phyloP scores from a whole-genome alignment of 2,329 filamentous ascomycete genomes.

The Corinectria fuckeliana region DNA sequence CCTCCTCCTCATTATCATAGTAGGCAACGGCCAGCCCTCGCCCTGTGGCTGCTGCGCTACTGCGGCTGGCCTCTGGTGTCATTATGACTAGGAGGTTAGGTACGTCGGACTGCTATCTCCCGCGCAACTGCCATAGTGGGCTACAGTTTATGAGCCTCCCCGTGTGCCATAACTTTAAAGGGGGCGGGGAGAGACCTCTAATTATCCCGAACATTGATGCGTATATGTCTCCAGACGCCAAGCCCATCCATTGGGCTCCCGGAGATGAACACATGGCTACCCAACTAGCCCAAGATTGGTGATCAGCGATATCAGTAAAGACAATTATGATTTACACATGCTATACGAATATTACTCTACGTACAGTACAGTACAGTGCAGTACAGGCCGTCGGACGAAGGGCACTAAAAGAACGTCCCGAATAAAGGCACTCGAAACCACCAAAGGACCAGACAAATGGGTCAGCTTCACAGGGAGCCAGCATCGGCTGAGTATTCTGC shows the following conservation, averaged over 20 bases:
- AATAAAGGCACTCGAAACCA: background rate
- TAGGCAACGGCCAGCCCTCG: too few relatives aligned
- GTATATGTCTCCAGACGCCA: background rate
- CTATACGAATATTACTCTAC: too few relatives aligned
- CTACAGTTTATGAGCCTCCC: background rate
- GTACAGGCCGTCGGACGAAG: too few relatives aligned
- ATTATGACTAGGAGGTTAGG: background rate
- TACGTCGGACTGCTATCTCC: background rate
- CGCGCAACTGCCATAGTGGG: background rate
- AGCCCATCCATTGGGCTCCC: background rate
- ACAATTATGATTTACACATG: background rate
- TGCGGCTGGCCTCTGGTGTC: background rate
- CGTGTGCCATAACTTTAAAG: background rate
- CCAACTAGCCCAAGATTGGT: background rate
- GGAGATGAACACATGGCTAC: background rate
- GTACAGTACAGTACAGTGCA: too few relatives aligned
- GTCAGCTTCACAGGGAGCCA: background rate
- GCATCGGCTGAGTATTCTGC: too few relatives aligned
- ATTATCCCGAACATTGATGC: background rate
- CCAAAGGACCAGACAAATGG: background rate
- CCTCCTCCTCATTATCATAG: too few relatives aligned
- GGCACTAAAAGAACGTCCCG: background rate
- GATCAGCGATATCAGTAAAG: background rate
- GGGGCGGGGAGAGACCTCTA: slow-evolving; percentile 1
- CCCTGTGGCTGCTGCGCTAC: too few relatives aligned